Evolutionary conservation across 1,284 basidiomycete genomes (phyloP).

Genomic region (Leccinum subfulvum): DNA sequence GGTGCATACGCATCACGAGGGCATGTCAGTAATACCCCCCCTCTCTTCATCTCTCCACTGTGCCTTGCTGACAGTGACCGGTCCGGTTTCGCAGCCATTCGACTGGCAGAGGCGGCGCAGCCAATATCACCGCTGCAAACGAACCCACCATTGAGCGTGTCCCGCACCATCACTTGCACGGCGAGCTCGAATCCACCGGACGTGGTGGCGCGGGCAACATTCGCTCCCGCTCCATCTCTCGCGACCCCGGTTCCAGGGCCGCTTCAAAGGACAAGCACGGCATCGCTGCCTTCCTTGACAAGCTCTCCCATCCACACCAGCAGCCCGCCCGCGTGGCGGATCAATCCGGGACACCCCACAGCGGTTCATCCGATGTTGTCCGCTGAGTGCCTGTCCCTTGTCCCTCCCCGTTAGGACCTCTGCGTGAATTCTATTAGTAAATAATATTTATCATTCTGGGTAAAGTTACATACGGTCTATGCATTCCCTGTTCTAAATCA

Average conservation of each 20-base stretch:
- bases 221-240: slow-evolving; percentile 45
- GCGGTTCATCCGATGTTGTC: background rate
- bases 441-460: background rate
- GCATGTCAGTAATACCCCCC: slow-evolving; percentile 38
- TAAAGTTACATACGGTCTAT: background rate
- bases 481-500: background rate
- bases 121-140: slow-evolving; percentile 50
- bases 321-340: slow-evolving; percentile 8
- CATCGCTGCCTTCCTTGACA: slow-evolving; percentile 32
- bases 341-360: background rate
- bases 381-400: background rate
- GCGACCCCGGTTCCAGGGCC: slow-evolving; percentile 31
- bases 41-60: background rate
- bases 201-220: slow-evolving; percentile 79
- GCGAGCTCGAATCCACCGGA: slow-evolving; percentile 48
- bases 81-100: slow-evolving; percentile 47
- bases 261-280: slow-evolving; percentile 34
- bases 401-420: background rate
- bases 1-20: slow-evolving; percentile 35
- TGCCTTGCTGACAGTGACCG: slow-evolving; percentile 1
- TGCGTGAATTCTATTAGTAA: background rate
- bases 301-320: slow-evolving; percentile 25
- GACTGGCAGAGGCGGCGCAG: slow-evolving; percentile 67
- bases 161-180: slow-evolving; percentile 27
- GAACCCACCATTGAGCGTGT: slow-evolving; percentile 42